Base-by-base conservation (phyloP, 2,329 filamentous ascomycete genomes). In the Magnaporthiopsis poae region DNA sequence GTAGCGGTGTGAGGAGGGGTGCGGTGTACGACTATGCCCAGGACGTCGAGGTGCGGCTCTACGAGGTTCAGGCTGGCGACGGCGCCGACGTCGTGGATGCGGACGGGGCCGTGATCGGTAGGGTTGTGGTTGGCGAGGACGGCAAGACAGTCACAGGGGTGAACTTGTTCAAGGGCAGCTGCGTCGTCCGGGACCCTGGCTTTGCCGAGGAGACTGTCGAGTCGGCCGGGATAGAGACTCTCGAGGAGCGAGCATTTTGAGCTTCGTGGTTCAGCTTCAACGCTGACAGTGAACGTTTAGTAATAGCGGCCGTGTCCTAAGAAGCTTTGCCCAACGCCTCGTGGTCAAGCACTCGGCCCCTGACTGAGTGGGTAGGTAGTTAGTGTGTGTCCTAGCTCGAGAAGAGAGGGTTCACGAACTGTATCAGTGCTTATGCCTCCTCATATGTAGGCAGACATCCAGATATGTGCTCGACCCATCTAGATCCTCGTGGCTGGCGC, bases 21-120 rank as follows among this genome's bases (percentile, higher is more conserved):
- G 56, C 64, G 2, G 64, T 65, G 1, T 65, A 65, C 29, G 64
- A 65, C 60, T 65, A 62, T 29, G 25, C 36, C 11, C 35, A 62
- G n/a, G 11, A 61, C 9, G 64, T 46, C 25, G 64, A 65, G 60
- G 64, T 65, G 60, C 59, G 64, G 64, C 60, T 65, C 25, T 65
- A 65, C 60, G 60, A 65, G 60, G 64, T 65, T 9, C n/a, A 56
- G 60, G 12, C 25, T 2, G 39, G 27, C 33, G 64, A 65, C 21
- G 59, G 60, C 5, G 64, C 35, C 2, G 60, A 62, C 12, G 60
- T 65, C 13, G 64, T 65, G 7, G 64, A 60, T 5, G 60, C 35
- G 8, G 60, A 65, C 29, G 64, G 64, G 25, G 27, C 12, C 18
- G 35, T 65, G 15, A 33, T 65, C 13, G 64, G 64, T 1, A 25